Conservation (phyloP, 1,284 basidiomycete genomes). For the Rhodotorula sp. region DNA sequence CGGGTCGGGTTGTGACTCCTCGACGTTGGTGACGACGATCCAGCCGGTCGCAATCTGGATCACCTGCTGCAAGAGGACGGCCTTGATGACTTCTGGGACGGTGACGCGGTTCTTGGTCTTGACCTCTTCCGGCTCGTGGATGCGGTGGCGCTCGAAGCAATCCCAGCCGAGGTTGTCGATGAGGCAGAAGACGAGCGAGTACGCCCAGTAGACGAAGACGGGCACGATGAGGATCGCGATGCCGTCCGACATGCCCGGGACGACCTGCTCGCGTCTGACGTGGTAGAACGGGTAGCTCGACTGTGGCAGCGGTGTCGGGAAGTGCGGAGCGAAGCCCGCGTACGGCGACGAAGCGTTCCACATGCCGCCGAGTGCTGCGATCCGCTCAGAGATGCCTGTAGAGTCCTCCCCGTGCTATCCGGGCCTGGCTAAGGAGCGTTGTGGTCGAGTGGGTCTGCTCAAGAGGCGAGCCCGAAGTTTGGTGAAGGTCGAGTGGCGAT, state of each 20-base stretch:
- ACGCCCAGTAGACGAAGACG: slow-evolving; percentile 80
- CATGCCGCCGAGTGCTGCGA: slow-evolving; percentile 4
- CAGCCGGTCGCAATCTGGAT: slow-evolving; percentile 78
- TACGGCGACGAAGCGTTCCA: slow-evolving; percentile 16
- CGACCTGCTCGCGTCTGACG: slow-evolving; percentile 55
- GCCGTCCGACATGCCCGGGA: slow-evolving; percentile 69
- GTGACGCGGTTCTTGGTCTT: slow-evolving; percentile 73
- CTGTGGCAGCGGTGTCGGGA: not conserved
- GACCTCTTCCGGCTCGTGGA: slow-evolving; percentile 85
- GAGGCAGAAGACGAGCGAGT: slow-evolving; percentile 75
- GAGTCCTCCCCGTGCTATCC: too few species aligned
- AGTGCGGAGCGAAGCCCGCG: slow-evolving; percentile 16
- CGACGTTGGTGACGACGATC: slow-evolving; percentile 63
- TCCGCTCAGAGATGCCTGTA: too few species aligned
- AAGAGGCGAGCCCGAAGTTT: too few species aligned
- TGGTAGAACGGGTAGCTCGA: slow-evolving; percentile 37
- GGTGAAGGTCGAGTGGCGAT: not conserved
- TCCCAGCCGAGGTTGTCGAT: slow-evolving; percentile 69
- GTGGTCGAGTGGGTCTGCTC: too few species aligned
- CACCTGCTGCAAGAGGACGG: slow-evolving; percentile 79
- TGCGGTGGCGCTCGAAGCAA: slow-evolving; percentile 78
- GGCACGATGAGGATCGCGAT: slow-evolving; percentile 72
- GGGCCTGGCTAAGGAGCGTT: too few species aligned
- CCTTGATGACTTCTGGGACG: slow-evolving; percentile 66
- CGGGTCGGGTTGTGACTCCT: slow-evolving; percentile 57